phyloP scores from a whole-genome alignment of 495 filamentous ascomycete genomes.

The Tuber borchii region DNA sequence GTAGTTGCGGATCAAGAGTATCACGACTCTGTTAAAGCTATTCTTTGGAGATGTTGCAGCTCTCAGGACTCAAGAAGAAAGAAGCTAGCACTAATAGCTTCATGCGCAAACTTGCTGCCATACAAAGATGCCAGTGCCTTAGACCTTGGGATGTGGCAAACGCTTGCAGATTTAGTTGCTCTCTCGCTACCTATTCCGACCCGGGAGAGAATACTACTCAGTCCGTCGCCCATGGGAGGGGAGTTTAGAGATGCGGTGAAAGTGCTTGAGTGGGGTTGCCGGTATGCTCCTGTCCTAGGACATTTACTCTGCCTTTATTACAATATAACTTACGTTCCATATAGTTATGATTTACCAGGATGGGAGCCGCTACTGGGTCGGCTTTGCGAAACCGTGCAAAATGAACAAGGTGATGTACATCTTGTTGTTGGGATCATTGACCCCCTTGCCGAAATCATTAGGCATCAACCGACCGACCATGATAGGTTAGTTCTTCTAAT shows the following conservation, averaged over 20 bases:
- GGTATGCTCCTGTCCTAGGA: slow-evolving; percentile 42
- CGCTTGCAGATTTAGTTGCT: slow-evolving; percentile 43
- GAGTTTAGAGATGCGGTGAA: slow-evolving; percentile 66
- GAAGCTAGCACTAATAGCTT: slow-evolving; percentile 35
- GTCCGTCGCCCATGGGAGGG: slow-evolving; percentile 43
- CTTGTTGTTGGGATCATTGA: slow-evolving; percentile 60
- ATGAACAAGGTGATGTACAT: slow-evolving; percentile 60
- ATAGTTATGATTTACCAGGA: slow-evolving; percentile 40
- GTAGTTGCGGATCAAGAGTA: slow-evolving; percentile 47
- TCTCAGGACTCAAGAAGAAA: slow-evolving; percentile 45
- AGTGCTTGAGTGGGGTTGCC: slow-evolving; percentile 59
- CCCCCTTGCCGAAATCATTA: slow-evolving; percentile 56
- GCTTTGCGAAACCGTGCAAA: slow-evolving; percentile 53
- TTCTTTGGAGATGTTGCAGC: slow-evolving; percentile 49
- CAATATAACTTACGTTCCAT: neutral
- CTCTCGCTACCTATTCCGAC: slow-evolving; percentile 37
- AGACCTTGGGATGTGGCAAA: slow-evolving; percentile 43
- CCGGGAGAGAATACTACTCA: slow-evolving; percentile 26
- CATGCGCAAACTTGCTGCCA: slow-evolving; percentile 33
- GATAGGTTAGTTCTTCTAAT: slow-evolving; percentile 13
- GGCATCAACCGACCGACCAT: slow-evolving; percentile 22
- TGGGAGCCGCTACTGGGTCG: slow-evolving; percentile 60
- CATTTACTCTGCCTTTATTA: slow-evolving; percentile 42
- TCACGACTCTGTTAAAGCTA: slow-evolving; percentile 43
- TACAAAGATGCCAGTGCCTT: slow-evolving; percentile 21